Evolutionary conservation across 805 yeast species (phyloP), one percentile per base, ranked within the genome.

Genomic region (Brettanomyces naardenensis): DNA sequence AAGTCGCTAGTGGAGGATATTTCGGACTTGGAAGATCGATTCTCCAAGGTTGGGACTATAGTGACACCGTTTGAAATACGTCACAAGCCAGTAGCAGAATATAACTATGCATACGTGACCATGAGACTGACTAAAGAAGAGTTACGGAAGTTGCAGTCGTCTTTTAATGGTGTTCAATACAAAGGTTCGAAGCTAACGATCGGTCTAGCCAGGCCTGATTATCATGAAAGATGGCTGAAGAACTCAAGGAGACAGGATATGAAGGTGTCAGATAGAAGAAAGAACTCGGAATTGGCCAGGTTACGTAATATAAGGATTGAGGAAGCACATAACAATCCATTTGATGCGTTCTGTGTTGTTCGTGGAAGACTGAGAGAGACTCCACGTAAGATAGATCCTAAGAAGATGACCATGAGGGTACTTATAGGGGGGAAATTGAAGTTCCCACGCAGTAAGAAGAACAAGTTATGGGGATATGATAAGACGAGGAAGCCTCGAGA

Each of bases 401-500:
- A 70, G 39, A 64, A 68, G 37, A 72, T 79, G 45, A 79, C 94
- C 0, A 66, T 85, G 44, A 69, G 97, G 47, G 69, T 81, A 3
- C 66, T 64, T 43, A 68, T 73, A 41, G 75, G 71, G 49, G 86
- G 80, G 5, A 71, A 60, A 33, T 59, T 75, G 37, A 78, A 73
- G 56, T 65, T 66, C 4, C 59, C 82, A 40, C 74, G 73, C 48
- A 65, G 80, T 46, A 71, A 70, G 48, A 87, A 88, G 61, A 75
- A 80, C 23, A 88, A 88, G 54, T 68, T 92, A 29, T 90, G 98
- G 98, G 97, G 97, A 3, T 70, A 75, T 43, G 88, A 83, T 46
- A 84, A 83, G 61, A 70, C 74, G 44, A 80, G 73, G 49, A 64
- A 69, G 3, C 55, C 69, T 3, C 68, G 70, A 25, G 92, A 81